Evolutionary conservation across 306 rosid genomes (phyloP).

Genomic region (Boehmeria nivea): DNA sequence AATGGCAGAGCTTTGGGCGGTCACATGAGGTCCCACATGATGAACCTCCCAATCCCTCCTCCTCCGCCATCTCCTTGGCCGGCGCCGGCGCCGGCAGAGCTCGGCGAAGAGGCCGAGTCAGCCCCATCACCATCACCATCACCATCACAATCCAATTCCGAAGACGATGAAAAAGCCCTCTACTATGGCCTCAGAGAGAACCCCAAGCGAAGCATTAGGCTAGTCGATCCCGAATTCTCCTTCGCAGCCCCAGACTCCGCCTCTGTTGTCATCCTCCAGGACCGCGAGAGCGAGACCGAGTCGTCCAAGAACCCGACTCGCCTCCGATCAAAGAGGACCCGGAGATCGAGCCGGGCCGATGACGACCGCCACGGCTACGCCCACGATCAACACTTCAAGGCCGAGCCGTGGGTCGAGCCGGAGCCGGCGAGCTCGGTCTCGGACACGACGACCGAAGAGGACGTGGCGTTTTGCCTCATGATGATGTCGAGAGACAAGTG

Average conservation of each 20-base stretch:
- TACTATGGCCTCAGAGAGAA: slow-evolving; percentile 58
- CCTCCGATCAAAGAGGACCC: slow-evolving; percentile 55
- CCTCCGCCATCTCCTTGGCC: slow-evolving; percentile 8
- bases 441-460: slow-evolving; percentile 65
- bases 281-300: slow-evolving; percentile 82
- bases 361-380: slow-evolving; percentile 7
- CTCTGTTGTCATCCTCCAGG: slow-evolving; percentile 67
- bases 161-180: slow-evolving; percentile 35
- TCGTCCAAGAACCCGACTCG: slow-evolving; percentile 67
- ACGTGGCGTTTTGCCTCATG: slow-evolving; percentile 77
- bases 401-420: slow-evolving; percentile 48
- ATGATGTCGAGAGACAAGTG: slow-evolving; percentile 78
- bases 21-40: slow-evolving; percentile 98
- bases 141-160: slow-evolving; percentile 4
- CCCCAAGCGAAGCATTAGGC: slow-evolving; percentile 53
- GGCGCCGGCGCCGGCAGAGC: slow-evolving; percentile 13
- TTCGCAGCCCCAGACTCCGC: slow-evolving; percentile 38
- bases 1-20: slow-evolving; percentile 96
- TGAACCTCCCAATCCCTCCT: slow-evolving; percentile 54
- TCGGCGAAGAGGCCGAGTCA: slow-evolving; percentile 47
- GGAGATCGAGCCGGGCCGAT: slow-evolving; percentile 42
- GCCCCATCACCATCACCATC: slow-evolving; percentile 43
- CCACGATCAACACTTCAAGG: no score
- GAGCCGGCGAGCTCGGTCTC: slow-evolving; percentile 75
- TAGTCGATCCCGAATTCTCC: slow-evolving; percentile 70